These are phyloP conservation scores for Fusarium pseudograminearum DNA, from an alignment of 2,329 filamentous ascomycete species.

Conservation along the genomic window DNA sequence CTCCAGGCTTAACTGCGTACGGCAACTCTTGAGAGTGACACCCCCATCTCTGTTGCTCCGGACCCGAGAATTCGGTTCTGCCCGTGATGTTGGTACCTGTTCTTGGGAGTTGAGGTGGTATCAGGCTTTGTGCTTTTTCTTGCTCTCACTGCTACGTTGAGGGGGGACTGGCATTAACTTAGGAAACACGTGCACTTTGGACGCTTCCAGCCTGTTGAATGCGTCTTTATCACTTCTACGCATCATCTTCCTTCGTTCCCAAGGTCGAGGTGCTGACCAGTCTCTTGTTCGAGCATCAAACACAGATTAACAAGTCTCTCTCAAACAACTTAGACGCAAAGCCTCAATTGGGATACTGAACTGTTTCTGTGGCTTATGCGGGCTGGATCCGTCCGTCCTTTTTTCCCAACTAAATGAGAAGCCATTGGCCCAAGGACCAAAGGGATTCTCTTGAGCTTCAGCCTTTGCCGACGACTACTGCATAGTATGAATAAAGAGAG, in stretches of 20 bases:
- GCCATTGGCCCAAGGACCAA: constrained; percentile 10
- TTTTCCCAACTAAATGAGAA: background rate
- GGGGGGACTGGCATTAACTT: background rate
- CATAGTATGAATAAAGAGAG: background rate
- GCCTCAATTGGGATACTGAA: constrained; percentile 15
- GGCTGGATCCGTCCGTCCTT: constrained; percentile 1
- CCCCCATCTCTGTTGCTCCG: constrained; percentile 32
- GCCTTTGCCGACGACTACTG: constrained; percentile 22
- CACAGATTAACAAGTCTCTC: constrained; percentile 11
- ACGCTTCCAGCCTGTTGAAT: constrained; percentile 1
- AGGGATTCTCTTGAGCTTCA: background rate
- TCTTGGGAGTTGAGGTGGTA: constrained; percentile 12
- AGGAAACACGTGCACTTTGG: background rate
- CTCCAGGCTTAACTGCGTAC: constrained; percentile 25
- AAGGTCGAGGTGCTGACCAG: constrained; percentile 4
- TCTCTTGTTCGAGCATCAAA: constrained; percentile 18
- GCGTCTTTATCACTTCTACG: background rate
- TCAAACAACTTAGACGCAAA: constrained; percentile 39
- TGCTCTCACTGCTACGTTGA: background rate
- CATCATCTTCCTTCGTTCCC: background rate
- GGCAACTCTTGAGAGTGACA: constrained; percentile 6
- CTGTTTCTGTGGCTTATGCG: constrained; percentile 21
- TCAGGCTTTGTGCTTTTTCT: constrained; percentile 8
- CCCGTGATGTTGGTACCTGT: constrained; percentile 17
- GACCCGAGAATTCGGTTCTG: constrained; percentile 48